These are phyloP conservation scores for Solanum sparsipilum DNA, from an alignment of 257 asterid species.

Conservation along the genomic window DNA sequence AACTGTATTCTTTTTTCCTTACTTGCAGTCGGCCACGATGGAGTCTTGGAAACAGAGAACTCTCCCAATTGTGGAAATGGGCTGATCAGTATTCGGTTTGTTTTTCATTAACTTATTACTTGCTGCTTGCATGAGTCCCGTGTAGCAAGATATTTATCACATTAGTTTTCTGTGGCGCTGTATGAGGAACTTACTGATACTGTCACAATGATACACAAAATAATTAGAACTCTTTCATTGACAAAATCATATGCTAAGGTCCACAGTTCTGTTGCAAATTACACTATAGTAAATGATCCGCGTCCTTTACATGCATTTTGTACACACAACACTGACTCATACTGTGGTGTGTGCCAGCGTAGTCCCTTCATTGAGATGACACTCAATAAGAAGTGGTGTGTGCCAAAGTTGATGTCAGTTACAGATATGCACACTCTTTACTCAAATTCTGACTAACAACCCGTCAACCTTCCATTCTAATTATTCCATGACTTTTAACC, in stretches of 20 bases:
- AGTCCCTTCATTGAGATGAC: background rate
- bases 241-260: background rate
- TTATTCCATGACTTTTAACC: background rate
- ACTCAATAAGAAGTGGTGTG: background rate
- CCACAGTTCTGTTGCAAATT: background rate
- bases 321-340: background rate
- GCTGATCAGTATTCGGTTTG: slow-evolving; percentile 94
- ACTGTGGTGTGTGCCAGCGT: background rate
- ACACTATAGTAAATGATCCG: background rate
- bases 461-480: background rate
- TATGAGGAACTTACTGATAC: background rate
- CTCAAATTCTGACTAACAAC: background rate
- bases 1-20: background rate
- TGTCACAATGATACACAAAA: background rate
- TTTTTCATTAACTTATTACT: slow-evolving; percentile 1
- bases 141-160: background rate
- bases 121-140: background rate
- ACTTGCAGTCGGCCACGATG: slow-evolving; percentile 73
- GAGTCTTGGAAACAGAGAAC: slow-evolving; percentile 96
- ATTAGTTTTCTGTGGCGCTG: background rate
- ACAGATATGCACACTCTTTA: background rate
- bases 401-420: background rate
- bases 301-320: background rate
- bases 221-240: background rate
- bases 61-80: slow-evolving; percentile 95